phyloP scores from a whole-genome alignment of 768 basidiomycete species.

The Phlebiopsis gigantea region DNA sequence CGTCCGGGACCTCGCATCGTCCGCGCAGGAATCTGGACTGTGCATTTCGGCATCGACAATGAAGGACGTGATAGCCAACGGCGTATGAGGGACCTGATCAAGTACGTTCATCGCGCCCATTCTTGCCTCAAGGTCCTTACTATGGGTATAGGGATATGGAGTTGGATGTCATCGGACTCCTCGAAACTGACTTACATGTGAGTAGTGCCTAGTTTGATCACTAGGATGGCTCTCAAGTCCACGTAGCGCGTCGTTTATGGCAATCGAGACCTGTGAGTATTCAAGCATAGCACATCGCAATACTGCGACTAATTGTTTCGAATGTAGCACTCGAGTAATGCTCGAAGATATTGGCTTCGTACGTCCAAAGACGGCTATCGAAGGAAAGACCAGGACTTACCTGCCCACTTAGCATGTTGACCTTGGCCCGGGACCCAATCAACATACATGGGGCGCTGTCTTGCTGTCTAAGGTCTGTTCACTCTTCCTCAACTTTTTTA shows the following conservation, averaged over 20 bases:
- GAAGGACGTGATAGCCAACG: slow-evolving; percentile 69
- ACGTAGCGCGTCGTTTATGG: slow-evolving; percentile 68
- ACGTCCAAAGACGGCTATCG: slow-evolving; percentile 26
- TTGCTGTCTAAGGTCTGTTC: slow-evolving; percentile 66
- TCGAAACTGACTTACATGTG: slow-evolving; percentile 86
- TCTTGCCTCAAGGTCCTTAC: neutral
- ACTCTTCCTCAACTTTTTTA: too few relatives aligned
- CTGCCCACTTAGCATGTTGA: slow-evolving; percentile 65
- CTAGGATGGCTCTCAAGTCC: neutral
- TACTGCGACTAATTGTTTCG: neutral
- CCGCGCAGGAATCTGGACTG: slow-evolving; percentile 84
- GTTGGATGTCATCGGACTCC: slow-evolving; percentile 76
- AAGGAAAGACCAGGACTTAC: neutral
- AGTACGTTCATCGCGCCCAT: slow-evolving; percentile 13
- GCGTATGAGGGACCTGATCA: slow-evolving; percentile 51
- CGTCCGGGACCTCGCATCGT: slow-evolving; percentile 63
- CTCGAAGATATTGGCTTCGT: slow-evolving; percentile 81
- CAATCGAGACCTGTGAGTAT: slow-evolving; percentile 71
- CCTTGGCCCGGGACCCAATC: slow-evolving; percentile 81
- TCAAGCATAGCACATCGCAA: neutral
- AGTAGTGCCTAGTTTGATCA: slow-evolving; percentile 22
- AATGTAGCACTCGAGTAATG: slow-evolving; percentile 66
- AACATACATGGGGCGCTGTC: slow-evolving; percentile 86
- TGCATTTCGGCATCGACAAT: slow-evolving; percentile 85
- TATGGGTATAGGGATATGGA: slow-evolving; percentile 84